Conservation (phyloP, 1,139 yeast genomes). For the Candida sp. region DNA sequence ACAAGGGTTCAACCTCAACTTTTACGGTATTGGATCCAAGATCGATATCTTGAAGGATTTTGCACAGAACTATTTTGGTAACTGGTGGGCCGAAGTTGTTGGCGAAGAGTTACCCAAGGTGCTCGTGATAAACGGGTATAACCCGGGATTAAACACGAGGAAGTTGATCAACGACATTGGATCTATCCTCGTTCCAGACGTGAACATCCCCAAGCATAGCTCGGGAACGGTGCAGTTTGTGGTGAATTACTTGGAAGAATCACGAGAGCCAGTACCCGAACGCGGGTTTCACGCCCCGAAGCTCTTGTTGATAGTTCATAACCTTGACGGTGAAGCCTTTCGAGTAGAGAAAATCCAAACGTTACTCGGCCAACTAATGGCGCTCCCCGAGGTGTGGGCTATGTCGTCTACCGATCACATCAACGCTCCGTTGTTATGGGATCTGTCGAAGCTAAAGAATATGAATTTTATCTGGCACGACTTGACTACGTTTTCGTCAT, state of each 20-base stretch:
- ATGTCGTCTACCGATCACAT: conserved; percentile 80
- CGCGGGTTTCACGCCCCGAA: conserved; percentile 27
- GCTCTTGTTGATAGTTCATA: conserved; percentile 70
- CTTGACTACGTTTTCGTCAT: conserved; percentile 74
- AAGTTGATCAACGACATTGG: conserved; percentile 55
- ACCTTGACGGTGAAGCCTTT: conserved; percentile 80
- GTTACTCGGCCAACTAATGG: conserved; percentile 65
- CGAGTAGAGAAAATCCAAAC: conserved; percentile 73
- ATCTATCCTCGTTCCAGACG: conserved; percentile 28
- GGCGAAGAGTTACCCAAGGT: conserved; percentile 34
- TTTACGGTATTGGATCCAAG: conserved; percentile 93
- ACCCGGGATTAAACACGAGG: conserved; percentile 69
- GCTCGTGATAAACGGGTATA: conserved; percentile 84
- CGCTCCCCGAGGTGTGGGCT: conserved; percentile 67
- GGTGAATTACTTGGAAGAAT: conserved; percentile 29
- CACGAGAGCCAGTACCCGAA: conserved; percentile 13
- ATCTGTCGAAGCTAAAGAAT: conserved; percentile 66
- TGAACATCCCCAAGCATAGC: conserved; percentile 39
- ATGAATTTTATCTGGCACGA: conserved; percentile 90
- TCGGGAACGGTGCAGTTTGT: conserved; percentile 49
- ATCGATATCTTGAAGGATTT: conserved; percentile 63
- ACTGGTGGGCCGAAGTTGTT: conserved; percentile 32
- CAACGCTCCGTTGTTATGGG: conserved; percentile 88
- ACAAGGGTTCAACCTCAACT: conserved; percentile 76
- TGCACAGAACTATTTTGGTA: conserved; percentile 52